These are phyloP conservation scores for Fagopyrum tataricum DNA, from an alignment of 148 eudicot genomes.

Conservation along the genomic window DNA sequence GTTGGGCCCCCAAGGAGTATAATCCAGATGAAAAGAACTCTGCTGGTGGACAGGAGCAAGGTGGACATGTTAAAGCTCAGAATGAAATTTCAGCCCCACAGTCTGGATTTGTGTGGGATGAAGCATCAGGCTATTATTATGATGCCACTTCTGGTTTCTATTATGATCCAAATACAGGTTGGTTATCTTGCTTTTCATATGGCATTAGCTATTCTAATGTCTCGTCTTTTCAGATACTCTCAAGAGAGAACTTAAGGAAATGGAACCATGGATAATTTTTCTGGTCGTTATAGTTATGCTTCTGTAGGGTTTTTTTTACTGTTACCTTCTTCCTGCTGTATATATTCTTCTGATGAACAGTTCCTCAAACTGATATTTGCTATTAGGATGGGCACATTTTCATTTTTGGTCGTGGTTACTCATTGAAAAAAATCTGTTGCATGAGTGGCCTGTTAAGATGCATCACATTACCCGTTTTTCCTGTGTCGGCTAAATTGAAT, in stretches of 20 bases:
- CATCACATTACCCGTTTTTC: neutral
- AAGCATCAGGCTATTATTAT: constrained; percentile 93
- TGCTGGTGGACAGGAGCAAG: constrained; percentile 44
- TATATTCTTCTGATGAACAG: neutral
- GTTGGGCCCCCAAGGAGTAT: constrained; percentile 99
- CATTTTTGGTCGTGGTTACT: neutral
- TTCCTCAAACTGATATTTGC: neutral
- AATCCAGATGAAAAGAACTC: constrained; percentile 79
- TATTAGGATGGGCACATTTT: neutral
- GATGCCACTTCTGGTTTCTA: constrained; percentile 97
- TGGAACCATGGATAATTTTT: neutral
- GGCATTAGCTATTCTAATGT: neutral
- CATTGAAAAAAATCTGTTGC: neutral
- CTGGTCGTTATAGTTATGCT: neutral
- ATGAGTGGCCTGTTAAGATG: neutral
- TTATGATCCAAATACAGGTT: constrained; percentile 90
- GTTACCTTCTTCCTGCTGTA: neutral
- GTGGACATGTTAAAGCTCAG: constrained; percentile 34
- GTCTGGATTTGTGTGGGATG: constrained; percentile 99
- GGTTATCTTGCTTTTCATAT: neutral
- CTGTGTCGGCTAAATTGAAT: neutral
- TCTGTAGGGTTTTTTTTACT: neutral
- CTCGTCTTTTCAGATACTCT: neutral
- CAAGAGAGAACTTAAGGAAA: neutral
- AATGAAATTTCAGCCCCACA: constrained; percentile 70